Conservation (phyloP, 495 filamentous ascomycete genomes). For the Penicillium steckii region DNA sequence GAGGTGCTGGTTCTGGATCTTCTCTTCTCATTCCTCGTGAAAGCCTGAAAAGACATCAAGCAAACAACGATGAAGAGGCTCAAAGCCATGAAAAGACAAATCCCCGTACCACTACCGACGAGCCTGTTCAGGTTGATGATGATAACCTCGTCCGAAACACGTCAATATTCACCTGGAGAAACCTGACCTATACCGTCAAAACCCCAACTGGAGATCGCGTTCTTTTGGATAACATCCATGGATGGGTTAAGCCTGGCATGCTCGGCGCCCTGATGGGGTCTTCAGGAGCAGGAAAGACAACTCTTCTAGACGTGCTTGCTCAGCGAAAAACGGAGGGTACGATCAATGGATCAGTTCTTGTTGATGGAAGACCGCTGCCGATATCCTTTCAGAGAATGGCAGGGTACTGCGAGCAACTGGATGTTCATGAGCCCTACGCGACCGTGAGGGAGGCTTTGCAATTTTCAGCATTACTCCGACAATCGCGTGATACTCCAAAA, state of each 20-base stretch:
- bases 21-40: slow-evolving; percentile 40
- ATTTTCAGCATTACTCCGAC: slow-evolving; percentile 59
- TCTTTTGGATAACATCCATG: slow-evolving; percentile 76
- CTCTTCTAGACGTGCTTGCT: slow-evolving; percentile 49
- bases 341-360: slow-evolving; percentile 79
- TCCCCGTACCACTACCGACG: neutral
- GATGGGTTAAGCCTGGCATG: slow-evolving; percentile 87
- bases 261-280: slow-evolving; percentile 72
- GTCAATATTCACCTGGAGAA: slow-evolving; percentile 60
- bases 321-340: slow-evolving; percentile 84
- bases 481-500: slow-evolving; percentile 47
- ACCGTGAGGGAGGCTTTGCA: slow-evolving; percentile 62
- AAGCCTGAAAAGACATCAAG: slow-evolving; percentile 25
- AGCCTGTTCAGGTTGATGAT: slow-evolving; percentile 12
- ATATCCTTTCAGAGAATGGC: slow-evolving; percentile 73
- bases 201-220: slow-evolving; percentile 39
- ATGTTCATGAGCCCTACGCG: slow-evolving; percentile 56
- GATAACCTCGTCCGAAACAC: slow-evolving; percentile 45
- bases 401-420: slow-evolving; percentile 60
- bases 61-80: slow-evolving; percentile 23
- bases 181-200: slow-evolving; percentile 55
- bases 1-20: slow-evolving; percentile 22
- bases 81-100: slow-evolving; percentile 19
- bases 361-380: slow-evolving; percentile 75
- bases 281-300: slow-evolving; percentile 65